Evolutionary conservation across 352 stramenopile genomes (phyloP).

Genomic region (Phytophthora citricola): DNA sequence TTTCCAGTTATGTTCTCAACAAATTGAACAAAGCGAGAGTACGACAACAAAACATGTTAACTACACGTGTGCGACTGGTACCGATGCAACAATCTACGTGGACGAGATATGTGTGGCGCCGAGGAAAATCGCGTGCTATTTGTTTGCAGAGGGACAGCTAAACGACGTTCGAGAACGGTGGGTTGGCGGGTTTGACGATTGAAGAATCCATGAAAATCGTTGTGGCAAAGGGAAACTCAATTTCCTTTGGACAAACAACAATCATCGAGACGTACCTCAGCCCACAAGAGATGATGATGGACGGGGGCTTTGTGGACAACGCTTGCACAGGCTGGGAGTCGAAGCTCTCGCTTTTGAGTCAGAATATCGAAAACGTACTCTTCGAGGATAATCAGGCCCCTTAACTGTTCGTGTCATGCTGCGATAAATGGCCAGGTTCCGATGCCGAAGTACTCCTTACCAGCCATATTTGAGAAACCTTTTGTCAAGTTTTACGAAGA

Average conservation of each 20-base stretch:
- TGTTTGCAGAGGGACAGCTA: neutral
- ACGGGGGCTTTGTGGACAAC: neutral
- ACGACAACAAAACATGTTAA: neutral
- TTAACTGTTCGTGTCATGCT: too few species aligned
- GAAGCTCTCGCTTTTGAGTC: neutral
- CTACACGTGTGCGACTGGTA: too few species aligned
- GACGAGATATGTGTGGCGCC: neutral
- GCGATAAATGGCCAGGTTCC: too few species aligned
- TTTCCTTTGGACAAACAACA: neutral
- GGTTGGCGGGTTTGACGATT: too few species aligned
- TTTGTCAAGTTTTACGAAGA: too few species aligned
- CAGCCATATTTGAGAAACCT: too few species aligned
- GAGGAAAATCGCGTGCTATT: neutral
- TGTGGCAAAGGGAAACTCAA: neutral
- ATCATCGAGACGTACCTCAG: neutral
- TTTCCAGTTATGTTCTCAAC: neutral
- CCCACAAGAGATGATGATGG: neutral
- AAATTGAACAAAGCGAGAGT: neutral
- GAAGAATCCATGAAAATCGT: neutral
- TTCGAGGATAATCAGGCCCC: neutral
- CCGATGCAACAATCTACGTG: neutral
- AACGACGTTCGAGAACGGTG: neutral
- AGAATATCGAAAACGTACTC: neutral
- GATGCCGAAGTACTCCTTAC: too few species aligned
- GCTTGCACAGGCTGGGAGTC: neutral